A percentile compares a stretch with the other conserved stretches of the same genome.
Conservation (phyloP, 192 early-diverging fungal species). For the Podila epigama region DNA sequence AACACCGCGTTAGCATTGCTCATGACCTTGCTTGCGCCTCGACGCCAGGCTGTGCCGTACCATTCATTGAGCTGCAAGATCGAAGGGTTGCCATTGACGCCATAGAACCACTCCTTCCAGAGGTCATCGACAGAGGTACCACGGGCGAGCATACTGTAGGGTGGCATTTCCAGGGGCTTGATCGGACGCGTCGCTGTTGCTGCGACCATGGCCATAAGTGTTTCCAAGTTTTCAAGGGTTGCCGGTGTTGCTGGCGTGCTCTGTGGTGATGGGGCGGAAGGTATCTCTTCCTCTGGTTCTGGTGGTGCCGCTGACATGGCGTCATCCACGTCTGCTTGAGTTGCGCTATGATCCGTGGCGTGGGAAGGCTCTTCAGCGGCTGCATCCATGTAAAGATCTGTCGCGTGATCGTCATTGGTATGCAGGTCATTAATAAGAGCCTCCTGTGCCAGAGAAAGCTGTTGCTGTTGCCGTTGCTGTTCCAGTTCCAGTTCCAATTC, state of each 20-base stretch:
- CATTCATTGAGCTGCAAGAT: slow-evolving; percentile 9
- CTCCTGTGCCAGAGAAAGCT: no score
- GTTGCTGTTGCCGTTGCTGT: no score
- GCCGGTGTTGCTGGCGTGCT: no score
- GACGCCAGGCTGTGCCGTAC: background rate
- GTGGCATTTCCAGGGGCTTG: slow-evolving; percentile 3
- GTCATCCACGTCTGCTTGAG: no score
- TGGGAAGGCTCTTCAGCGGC: no score
- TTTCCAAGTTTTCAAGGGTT: background rate
- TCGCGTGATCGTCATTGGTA: no score
- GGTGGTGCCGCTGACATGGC: no score
- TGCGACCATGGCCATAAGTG: background rate
- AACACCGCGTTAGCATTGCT: slow-evolving; percentile 4
- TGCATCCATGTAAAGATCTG: no score
- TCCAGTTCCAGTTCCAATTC: no score
- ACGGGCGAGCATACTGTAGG: slow-evolving; percentile 5
- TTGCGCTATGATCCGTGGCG: no score
- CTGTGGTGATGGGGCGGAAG: background rate
- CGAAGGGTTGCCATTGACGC: background rate
- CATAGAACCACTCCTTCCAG: slow-evolving; percentile 16
- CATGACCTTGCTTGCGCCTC: background rate
- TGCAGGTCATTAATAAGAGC: no score
- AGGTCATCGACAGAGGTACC: background rate
- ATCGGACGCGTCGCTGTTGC: background rate
- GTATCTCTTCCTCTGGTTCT: no score